Percentiles rank a stretch among this genome's conserved stretches.
Conservation (phyloP, 2,329 filamentous ascomycete species). For the Hypoxylon sp. region DNA sequence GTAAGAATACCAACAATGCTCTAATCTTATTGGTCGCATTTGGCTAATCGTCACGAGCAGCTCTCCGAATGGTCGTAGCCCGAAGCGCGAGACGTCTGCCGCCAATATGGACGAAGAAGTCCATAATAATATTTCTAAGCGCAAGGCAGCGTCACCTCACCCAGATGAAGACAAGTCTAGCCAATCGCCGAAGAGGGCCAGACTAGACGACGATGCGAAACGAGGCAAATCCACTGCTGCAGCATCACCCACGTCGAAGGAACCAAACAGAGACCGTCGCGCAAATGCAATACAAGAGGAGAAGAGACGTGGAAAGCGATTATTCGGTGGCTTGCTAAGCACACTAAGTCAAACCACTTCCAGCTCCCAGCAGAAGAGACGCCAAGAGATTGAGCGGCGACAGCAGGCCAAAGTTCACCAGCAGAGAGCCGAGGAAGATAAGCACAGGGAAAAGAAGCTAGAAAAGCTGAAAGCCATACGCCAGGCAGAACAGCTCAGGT, state of each 20-base stretch:
- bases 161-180: slow-evolving; percentile 36
- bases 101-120: slow-evolving; percentile 35
- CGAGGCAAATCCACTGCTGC: slow-evolving; percentile 31
- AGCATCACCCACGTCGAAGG: slow-evolving; percentile 25
- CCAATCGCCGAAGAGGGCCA: slow-evolving; percentile 47
- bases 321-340: slow-evolving; percentile 85
- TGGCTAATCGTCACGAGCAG: slow-evolving; percentile 34
- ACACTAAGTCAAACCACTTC: slow-evolving; percentile 80
- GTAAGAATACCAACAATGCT: slow-evolving; percentile 33
- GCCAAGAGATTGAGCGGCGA: slow-evolving; percentile 83
- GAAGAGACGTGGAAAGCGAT: slow-evolving; percentile 82
- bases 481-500: slow-evolving; percentile 76
- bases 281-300: slow-evolving; percentile 71
- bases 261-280: slow-evolving; percentile 51
- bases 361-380: slow-evolving; percentile 73
- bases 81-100: slow-evolving; percentile 27
- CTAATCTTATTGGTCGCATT: slow-evolving; percentile 34
- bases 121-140: slow-evolving; percentile 45
- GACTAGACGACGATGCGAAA: slow-evolving; percentile 34
- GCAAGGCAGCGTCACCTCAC: slow-evolving; percentile 48
- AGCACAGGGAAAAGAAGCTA: slow-evolving; percentile 72
- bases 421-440: slow-evolving; percentile 78
- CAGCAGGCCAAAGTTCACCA: slow-evolving; percentile 81
- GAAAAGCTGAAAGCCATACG: slow-evolving; percentile 71
- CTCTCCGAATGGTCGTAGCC: slow-evolving; percentile 37